phyloP scores from a whole-genome alignment of 2,329 filamentous ascomycete species.

The Fusarium luffae region DNA sequence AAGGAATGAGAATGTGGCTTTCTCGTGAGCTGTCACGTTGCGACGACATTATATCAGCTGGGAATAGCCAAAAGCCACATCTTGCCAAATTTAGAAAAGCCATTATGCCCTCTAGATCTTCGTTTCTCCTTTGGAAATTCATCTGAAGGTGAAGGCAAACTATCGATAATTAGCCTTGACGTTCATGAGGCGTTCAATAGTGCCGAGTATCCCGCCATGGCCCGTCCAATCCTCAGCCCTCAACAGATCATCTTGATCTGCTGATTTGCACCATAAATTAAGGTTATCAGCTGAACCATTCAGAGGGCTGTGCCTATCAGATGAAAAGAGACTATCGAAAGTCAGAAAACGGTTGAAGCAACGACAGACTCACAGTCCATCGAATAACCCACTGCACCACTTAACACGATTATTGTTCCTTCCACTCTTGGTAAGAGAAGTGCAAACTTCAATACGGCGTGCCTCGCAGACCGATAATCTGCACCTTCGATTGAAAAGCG shows the following conservation, averaged over 20 bases:
- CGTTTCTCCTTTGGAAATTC: background rate
- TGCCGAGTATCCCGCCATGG: background rate
- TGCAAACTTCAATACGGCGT: background rate
- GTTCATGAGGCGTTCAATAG: background rate
- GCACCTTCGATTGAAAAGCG: background rate
- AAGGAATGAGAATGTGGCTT: background rate
- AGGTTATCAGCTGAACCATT: background rate
- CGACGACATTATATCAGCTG: background rate
- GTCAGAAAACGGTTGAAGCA: background rate
- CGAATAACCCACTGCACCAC: background rate
- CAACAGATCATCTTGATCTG: background rate
- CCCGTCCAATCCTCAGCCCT: background rate
- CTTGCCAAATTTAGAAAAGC: background rate
- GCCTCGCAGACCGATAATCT: background rate
- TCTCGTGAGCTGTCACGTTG: background rate
- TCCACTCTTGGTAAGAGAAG: background rate
- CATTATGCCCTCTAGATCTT: accelerated
- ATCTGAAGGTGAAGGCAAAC: background rate
- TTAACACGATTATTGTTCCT: background rate
- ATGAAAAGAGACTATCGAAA: background rate
- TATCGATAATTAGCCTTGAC: background rate
- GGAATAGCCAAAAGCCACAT: background rate
- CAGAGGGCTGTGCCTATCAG: background rate
- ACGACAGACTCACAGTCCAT: background rate
- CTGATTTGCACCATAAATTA: background rate